Evolutionary conservation across 441 rosid species (phyloP).

Genomic region (Adansonia madagascariensis): DNA sequence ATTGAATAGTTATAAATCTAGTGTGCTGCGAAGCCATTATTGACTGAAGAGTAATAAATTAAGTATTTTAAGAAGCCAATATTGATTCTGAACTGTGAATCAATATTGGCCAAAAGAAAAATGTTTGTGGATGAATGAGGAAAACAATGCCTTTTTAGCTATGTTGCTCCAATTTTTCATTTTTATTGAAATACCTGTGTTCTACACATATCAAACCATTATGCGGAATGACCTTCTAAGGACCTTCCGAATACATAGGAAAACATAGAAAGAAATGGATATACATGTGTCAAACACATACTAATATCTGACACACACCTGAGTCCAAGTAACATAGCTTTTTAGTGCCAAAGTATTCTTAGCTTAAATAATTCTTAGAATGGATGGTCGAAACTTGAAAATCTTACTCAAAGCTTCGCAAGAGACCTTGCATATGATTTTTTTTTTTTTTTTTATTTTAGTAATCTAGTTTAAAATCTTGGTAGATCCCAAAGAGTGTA

Average conservation of each 20-base stretch:
- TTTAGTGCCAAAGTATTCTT: not conserved
- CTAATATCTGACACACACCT: too few species aligned
- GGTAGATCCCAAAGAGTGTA: not conserved
- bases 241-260: too few species aligned
- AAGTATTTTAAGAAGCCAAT: not conserved
- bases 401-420: not conserved
- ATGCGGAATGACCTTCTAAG: too few species aligned
- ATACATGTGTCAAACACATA: too few species aligned
- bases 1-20: not conserved
- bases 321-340: not conserved
- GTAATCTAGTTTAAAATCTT: constrained; percentile 2
- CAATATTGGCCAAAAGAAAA: too few species aligned
- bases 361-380: not conserved
- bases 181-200: too few species aligned
- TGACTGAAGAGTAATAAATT: constrained; percentile 5
- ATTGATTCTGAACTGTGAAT: not conserved
- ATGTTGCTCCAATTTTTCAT: too few species aligned
- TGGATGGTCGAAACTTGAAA: not conserved
- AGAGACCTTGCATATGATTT: not conserved
- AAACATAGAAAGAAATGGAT: too few species aligned
- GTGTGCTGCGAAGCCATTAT: not conserved
- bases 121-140: not conserved
- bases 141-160: not conserved
- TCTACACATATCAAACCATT: too few species aligned
- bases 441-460: not conserved